Evolutionary conservation across 169 alveolate species (phyloP).

Genomic region (Cryptosporidium felis): DNA sequence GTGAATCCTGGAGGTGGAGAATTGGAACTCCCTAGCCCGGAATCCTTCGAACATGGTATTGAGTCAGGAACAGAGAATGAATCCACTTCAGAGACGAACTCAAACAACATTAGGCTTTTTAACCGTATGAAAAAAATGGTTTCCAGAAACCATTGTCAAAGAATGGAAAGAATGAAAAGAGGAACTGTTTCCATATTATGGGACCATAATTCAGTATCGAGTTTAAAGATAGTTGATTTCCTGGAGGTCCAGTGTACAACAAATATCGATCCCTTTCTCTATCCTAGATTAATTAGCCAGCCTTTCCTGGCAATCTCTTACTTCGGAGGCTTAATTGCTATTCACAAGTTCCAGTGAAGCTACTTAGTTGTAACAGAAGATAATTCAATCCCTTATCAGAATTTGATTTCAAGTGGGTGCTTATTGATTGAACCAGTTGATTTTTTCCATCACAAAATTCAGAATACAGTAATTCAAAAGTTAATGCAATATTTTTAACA

Average conservation of each 20-base stretch:
- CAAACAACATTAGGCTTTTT: neutral
- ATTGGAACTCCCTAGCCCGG: no score
- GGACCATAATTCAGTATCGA: neutral
- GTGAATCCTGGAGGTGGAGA: neutral
- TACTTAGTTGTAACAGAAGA: constrained; percentile 16
- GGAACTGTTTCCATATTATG: neutral
- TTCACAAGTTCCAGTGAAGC: neutral
- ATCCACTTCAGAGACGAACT: no score
- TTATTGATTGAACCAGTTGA: constrained; percentile 12
- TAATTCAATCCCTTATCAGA: neutral
- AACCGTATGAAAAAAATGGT: constrained; percentile 19
- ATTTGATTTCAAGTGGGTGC: neutral
- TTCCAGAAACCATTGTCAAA: neutral
- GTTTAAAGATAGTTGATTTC: neutral
- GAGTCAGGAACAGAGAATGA: no score
- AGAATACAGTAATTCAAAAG: constrained; percentile 21
- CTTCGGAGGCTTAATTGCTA: constrained; percentile 60
- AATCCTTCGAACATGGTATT: no score
- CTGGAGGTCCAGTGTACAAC: constrained; percentile 54
- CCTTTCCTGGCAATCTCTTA: constrained; percentile 53
- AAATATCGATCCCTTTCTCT: constrained; percentile 22
- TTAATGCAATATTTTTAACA: constrained; percentile 9
- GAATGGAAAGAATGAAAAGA: constrained; percentile 4
- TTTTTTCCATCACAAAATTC: constrained; percentile 15
- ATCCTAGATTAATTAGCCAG: constrained; percentile 42